Conservation (phyloP, 164 flowering plant species). For the Berberis thunbergii region DNA sequence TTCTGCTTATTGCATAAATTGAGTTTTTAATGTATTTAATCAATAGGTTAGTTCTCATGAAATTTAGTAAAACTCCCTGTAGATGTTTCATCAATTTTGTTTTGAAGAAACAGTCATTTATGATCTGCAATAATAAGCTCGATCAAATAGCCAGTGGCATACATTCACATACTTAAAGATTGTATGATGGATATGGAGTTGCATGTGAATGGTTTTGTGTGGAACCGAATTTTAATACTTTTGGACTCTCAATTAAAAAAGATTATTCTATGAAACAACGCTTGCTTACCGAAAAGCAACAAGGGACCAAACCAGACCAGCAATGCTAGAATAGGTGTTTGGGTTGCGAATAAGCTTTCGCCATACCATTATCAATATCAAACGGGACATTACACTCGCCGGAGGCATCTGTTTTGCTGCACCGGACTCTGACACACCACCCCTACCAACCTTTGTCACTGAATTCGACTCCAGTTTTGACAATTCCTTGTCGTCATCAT, state of each 20-base stretch:
- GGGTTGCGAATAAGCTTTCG: constrained; percentile 94
- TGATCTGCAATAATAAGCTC: too few relatives aligned
- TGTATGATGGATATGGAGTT: too few relatives aligned
- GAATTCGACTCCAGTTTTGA: constrained; percentile 65
- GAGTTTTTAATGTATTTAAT: too few relatives aligned
- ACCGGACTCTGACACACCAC: constrained; percentile 26
- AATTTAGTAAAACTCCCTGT: too few relatives aligned
- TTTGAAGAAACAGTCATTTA: too few relatives aligned
- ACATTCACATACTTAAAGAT: too few relatives aligned
- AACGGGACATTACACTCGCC: constrained; percentile 87
- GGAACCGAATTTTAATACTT: too few relatives aligned
- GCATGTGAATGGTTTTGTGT: too few relatives aligned
- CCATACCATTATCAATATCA: constrained; percentile 98
- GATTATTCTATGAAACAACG: background rate
- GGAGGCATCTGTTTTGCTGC: constrained; percentile 82
- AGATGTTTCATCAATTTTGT: too few relatives aligned
- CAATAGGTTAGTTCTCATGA: too few relatives aligned
- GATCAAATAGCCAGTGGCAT: too few relatives aligned
- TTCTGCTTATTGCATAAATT: too few relatives aligned
- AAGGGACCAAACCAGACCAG: constrained; percentile 85
- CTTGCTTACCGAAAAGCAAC: constrained; percentile 47
- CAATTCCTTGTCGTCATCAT: constrained; percentile 36
- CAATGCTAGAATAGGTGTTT: constrained; percentile 90
- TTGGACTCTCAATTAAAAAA: background rate
- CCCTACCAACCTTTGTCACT: constrained; percentile 40